A percentile compares a stretch with the other conserved stretches of the same genome.
Evolutionary conservation across 306 rosid species (phyloP).

Genomic region (Lathyrus sativus): DNA sequence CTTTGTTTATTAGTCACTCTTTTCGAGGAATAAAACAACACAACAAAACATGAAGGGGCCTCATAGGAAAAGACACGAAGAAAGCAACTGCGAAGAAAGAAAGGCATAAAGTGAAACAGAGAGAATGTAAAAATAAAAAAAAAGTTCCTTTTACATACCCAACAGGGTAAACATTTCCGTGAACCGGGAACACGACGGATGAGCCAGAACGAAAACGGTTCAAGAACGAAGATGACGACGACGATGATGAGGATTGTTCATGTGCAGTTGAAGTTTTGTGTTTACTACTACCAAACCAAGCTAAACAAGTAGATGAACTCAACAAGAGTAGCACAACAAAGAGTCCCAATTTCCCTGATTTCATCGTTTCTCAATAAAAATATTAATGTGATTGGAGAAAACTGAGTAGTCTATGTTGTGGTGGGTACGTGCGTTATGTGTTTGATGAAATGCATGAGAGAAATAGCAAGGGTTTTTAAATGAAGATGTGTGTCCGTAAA

Average conservation of each 20-base stretch:
- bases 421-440: conserved; percentile 28
- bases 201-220: conserved; percentile 49
- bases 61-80: conserved; percentile 6
- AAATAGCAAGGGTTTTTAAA: conserved; percentile 17
- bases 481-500: conserved; percentile 14
- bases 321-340: conserved; percentile 36
- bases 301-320: conserved; percentile 49
- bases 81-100: conserved; percentile 16
- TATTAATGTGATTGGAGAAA: conserved; percentile 1
- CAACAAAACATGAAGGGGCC: neutral
- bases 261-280: conserved; percentile 36
- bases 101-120: conserved; percentile 32
- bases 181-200: conserved; percentile 67
- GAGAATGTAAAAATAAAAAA: conserved; percentile 1
- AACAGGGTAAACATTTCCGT: conserved; percentile 84
- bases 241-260: conserved; percentile 43
- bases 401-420: neutral
- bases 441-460: conserved; percentile 45
- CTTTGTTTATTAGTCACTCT: neutral
- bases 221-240: conserved; percentile 21
- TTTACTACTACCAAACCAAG: conserved; percentile 58
- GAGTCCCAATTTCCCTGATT: conserved; percentile 30
- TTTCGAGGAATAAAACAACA: neutral
- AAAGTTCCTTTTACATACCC: conserved; percentile 56
- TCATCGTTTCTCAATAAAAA: conserved; percentile 35